These are phyloP conservation scores for Albophoma yamanashiensis DNA, from an alignment of 2,329 filamentous ascomycete species.

Conservation along the genomic window DNA sequence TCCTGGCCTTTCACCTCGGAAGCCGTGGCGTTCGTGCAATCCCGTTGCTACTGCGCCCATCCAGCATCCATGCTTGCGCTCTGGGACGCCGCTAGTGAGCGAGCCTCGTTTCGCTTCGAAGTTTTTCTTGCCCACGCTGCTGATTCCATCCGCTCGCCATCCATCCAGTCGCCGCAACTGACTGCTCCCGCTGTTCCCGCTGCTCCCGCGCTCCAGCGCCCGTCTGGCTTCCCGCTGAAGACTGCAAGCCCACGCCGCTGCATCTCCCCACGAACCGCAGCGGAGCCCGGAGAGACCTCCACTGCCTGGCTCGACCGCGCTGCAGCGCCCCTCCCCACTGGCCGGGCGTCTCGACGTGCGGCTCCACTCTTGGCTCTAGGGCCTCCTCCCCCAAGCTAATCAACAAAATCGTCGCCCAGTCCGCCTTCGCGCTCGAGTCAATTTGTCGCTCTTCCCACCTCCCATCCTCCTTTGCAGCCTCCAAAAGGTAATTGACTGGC, in stretches of 20 bases:
- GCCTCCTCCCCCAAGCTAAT: constrained; percentile 3
- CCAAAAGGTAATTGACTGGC: constrained; percentile 4
- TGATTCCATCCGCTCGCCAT: neutral
- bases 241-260: neutral
- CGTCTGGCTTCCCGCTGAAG: neutral
- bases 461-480: constrained; percentile 4
- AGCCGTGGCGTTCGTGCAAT: neutral
- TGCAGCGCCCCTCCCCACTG: neutral
- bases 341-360: constrained; percentile 9
- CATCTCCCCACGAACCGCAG: neutral
- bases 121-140: neutral
- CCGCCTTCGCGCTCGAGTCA: constrained; percentile 10
- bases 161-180: neutral
- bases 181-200: neutral
- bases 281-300: neutral
- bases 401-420: constrained; percentile 14
- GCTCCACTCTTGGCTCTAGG: constrained; percentile 8
- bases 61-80: neutral
- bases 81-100: neutral
- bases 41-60: neutral
- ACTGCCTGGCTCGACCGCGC: neutral
- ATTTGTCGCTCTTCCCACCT: constrained; percentile 8
- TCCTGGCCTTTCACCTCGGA: neutral
- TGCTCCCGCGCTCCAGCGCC: neutral
- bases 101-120: neutral